These are phyloP conservation scores for Cladosporium austrohemisphaericum DNA, from an alignment of 2,329 filamentous ascomycete species.

Conservation along the genomic window DNA sequence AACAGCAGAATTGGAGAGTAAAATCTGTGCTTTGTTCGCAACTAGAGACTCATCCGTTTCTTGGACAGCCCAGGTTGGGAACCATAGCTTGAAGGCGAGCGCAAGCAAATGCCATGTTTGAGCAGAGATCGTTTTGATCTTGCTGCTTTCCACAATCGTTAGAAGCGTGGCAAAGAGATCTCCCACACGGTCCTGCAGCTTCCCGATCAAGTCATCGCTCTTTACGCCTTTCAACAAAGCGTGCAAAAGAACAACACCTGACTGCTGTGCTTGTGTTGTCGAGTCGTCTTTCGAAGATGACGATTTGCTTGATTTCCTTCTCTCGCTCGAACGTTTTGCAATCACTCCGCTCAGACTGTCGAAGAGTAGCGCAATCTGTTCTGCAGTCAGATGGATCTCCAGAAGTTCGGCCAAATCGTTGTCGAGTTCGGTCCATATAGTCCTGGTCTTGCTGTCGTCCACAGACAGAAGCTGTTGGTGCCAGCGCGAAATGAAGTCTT, in stretches of 20 bases:
- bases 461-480: constrained; percentile 21
- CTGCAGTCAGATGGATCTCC: constrained; percentile 9
- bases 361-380: constrained; percentile 1
- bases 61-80: neutral
- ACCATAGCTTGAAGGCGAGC: constrained; percentile 11
- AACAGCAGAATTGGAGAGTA: neutral
- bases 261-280: neutral
- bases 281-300: neutral
- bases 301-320: neutral
- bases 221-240: constrained; percentile 14
- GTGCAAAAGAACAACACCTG: neutral
- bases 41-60: neutral
- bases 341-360: neutral
- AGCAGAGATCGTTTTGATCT: neutral
- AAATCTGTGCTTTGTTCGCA: neutral
- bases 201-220: constrained; percentile 15
- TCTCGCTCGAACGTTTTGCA: neutral
- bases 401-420: constrained; percentile 1
- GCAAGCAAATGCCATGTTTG: constrained; percentile 6
- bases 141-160: constrained; percentile 3
- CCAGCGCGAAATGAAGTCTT: constrained; percentile 30
- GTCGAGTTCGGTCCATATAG: constrained; percentile 10
- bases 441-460: constrained; percentile 3
- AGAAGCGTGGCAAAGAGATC: constrained; percentile 13
- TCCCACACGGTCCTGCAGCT: constrained; percentile 14